Conservation (phyloP, 2,329 filamentous ascomycete species). For the Cytospora chrysosperma region DNA sequence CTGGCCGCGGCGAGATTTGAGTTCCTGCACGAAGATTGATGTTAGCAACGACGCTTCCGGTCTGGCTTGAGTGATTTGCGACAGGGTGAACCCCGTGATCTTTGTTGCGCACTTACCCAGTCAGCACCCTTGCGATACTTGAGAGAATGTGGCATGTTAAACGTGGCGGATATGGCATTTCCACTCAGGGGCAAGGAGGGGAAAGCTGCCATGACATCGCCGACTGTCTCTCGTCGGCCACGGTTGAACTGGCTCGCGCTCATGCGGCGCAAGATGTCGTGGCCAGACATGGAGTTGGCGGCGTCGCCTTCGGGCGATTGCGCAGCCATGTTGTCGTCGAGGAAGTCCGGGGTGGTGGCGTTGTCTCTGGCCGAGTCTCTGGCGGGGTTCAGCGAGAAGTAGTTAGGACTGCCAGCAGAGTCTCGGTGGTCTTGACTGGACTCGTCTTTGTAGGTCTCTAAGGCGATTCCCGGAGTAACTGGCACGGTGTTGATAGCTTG, state of each 20-base stretch:
- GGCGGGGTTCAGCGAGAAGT: constrained; percentile 31
- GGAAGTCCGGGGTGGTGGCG: constrained; percentile 28
- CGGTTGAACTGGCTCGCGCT: constrained; percentile 48
- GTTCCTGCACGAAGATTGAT: constrained; percentile 50
- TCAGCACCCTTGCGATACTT: constrained; percentile 58
- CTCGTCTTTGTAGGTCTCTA: constrained; percentile 33
- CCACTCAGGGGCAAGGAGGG: constrained; percentile 59
- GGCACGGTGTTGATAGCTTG: constrained; percentile 36
- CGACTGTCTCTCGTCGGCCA: constrained; percentile 47
- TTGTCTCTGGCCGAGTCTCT: constrained; percentile 28
- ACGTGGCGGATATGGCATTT: constrained; percentile 66
- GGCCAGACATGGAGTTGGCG: constrained; percentile 32
- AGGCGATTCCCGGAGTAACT: constrained; percentile 41
- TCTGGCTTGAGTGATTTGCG: background rate
- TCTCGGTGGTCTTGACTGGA: constrained; percentile 24
- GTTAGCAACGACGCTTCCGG: background rate
- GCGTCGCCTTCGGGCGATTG: constrained; percentile 28
- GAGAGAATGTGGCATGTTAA: constrained; percentile 60
- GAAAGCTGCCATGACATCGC: constrained; percentile 55
- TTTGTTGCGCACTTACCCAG: constrained; percentile 50
- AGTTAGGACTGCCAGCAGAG: constrained; percentile 28
- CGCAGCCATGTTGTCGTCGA: constrained; percentile 23
- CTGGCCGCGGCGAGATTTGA: constrained; percentile 77
- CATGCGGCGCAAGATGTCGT: constrained; percentile 44
- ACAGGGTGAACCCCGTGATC: background rate